Evolutionary conservation across 805 yeast species (phyloP).

Genomic region (Yarrowia sp.): DNA sequence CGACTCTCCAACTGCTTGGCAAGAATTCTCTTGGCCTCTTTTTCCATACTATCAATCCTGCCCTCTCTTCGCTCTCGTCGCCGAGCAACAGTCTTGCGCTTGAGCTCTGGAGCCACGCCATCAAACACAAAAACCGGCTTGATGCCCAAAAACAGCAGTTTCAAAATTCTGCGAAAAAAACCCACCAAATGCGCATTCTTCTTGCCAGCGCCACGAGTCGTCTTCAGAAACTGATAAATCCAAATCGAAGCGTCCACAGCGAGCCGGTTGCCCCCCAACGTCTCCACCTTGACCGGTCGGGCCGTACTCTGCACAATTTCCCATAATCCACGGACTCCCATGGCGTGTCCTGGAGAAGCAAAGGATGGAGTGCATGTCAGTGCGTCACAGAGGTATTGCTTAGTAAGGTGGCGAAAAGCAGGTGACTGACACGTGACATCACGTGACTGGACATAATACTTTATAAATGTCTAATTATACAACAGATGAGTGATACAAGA

Average conservation of each 20-base stretch:
- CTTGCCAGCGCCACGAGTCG: constrained; percentile 81
- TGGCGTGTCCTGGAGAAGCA: constrained; percentile 35
- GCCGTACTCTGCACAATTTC: constrained; percentile 85
- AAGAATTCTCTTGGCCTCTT: constrained; percentile 74
- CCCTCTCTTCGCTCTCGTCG: constrained; percentile 75
- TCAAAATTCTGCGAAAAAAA: constrained; percentile 89
- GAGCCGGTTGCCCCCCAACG: constrained; percentile 67
- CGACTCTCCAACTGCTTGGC: constrained; percentile 53
- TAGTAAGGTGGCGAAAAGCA: too few species aligned
- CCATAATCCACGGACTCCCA: constrained; percentile 98
- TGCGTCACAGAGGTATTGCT: too few species aligned
- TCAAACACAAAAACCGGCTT: constrained; percentile 90
- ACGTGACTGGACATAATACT: too few species aligned
- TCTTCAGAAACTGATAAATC: constrained; percentile 95
- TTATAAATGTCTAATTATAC: too few species aligned
- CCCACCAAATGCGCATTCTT: constrained; percentile 86
- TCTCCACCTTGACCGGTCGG: constrained; percentile 82
- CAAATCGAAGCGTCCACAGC: constrained; percentile 99
- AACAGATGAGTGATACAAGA: too few species aligned
- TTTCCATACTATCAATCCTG: constrained; percentile 60
- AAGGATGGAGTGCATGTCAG: too few species aligned
- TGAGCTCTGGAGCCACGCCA: constrained; percentile 88
- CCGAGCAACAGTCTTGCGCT: constrained; percentile 68
- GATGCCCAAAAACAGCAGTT: constrained; percentile 80
- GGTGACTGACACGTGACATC: too few species aligned